Evolutionary conservation across 2,329 filamentous ascomycete species (phyloP).

Genomic region (Curvularia eragrostidis): DNA sequence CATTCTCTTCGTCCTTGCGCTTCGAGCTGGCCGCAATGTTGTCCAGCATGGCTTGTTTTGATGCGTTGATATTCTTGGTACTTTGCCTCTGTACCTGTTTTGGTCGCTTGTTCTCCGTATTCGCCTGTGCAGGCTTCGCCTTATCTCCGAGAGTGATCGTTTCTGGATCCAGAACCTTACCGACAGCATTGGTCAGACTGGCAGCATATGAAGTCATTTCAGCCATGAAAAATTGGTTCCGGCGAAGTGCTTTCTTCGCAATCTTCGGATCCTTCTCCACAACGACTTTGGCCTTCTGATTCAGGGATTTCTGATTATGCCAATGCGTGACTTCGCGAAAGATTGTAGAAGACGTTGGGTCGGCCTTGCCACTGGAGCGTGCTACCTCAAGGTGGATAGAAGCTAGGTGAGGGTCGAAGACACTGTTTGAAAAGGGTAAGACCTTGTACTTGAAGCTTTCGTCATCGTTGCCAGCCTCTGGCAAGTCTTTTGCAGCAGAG

Average conservation of each 20-base stretch:
- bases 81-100: constrained; percentile 35
- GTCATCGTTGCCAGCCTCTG: constrained; percentile 15
- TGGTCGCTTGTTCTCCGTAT: constrained; percentile 25
- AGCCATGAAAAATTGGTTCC: constrained; percentile 27
- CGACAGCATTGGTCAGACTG: constrained; percentile 25
- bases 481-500: constrained; percentile 1
- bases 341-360: constrained; percentile 49
- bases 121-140: constrained; percentile 17
- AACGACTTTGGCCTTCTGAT: constrained; percentile 47
- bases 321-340: constrained; percentile 64
- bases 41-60: constrained; percentile 55
- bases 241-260: constrained; percentile 31
- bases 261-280: constrained; percentile 44
- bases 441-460: constrained; percentile 41
- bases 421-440: constrained; percentile 56
- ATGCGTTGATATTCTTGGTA: constrained; percentile 42
- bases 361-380: constrained; percentile 30
- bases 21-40: constrained; percentile 52
- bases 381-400: constrained; percentile 52
- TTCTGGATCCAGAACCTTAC: constrained; percentile 25
- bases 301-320: constrained; percentile 66
- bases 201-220: constrained; percentile 26
- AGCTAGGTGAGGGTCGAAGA: constrained; percentile 57
- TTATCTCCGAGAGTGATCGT: constrained; percentile 41
- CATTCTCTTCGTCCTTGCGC: constrained; percentile 51